A percentile compares a stretch with the other conserved stretches of the same genome.
phyloP scores from a whole-genome alignment of 1,139 yeast species.

The Magnusiomyces tetraspermus region DNA sequence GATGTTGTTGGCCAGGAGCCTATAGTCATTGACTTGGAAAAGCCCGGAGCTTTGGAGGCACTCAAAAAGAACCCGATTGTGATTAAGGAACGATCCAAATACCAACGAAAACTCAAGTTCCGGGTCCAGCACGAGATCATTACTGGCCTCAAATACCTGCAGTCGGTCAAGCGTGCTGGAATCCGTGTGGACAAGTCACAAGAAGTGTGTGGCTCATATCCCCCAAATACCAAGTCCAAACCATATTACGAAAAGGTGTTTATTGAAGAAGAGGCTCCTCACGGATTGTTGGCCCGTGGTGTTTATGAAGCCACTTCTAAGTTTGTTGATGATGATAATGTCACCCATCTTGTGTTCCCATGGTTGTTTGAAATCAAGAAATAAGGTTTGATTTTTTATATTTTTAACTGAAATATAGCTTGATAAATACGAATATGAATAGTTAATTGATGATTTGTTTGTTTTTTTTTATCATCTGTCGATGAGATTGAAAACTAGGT shows the following conservation, averaged over 20 bases:
- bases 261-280: slow-evolving; percentile 87
- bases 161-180: slow-evolving; percentile 77
- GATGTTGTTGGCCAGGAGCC: slow-evolving; percentile 49
- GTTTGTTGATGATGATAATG: slow-evolving; percentile 81
- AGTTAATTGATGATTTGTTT: background rate
- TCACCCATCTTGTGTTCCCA: slow-evolving; percentile 61
- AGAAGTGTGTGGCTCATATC: slow-evolving; percentile 83
- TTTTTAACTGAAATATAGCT: too few relatives aligned
- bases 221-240: slow-evolving; percentile 77
- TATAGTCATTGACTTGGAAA: slow-evolving; percentile 47
- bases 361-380: slow-evolving; percentile 81
- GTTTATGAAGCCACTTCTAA: slow-evolving; percentile 70
- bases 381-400: slow-evolving; percentile 8
- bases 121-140: slow-evolving; percentile 85
- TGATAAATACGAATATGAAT: too few relatives aligned
- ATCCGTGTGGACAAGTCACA: slow-evolving; percentile 78
- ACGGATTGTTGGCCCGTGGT: slow-evolving; percentile 84
- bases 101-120: slow-evolving; percentile 65
- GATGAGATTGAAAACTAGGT: too few relatives aligned
- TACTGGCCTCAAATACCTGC: slow-evolving; percentile 82
- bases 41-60: slow-evolving; percentile 29
- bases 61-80: slow-evolving; percentile 52
- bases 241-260: slow-evolving; percentile 66
- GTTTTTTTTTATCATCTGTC: too few relatives aligned
- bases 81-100: slow-evolving; percentile 70